phyloP scores from a whole-genome alignment of 164 flowering plant species.

The Magnolia kwangsiensis region DNA sequence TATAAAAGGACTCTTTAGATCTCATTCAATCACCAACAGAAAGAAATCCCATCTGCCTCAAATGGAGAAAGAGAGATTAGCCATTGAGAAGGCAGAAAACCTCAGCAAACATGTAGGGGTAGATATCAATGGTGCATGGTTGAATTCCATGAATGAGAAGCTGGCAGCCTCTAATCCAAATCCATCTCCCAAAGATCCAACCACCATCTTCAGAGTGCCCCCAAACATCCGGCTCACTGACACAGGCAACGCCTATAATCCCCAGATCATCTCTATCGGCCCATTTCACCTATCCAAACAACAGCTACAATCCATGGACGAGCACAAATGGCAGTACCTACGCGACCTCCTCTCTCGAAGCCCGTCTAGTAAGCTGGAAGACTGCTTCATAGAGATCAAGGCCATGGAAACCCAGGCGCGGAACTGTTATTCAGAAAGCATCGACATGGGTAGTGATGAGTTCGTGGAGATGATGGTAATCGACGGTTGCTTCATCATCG shows the following conservation, averaged over 20 bases:
- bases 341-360: constrained; percentile 1
- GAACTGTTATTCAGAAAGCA: not conserved
- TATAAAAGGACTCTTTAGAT: too few relatives aligned
- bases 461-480: not conserved
- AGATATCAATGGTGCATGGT: not conserved
- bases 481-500: constrained; percentile 1
- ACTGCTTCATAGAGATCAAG: not conserved
- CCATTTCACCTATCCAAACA: not conserved
- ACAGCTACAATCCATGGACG: not conserved
- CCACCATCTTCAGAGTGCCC: constrained; percentile 1
- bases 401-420: not conserved
- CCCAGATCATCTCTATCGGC: not conserved
- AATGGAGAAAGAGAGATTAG: too few relatives aligned
- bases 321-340: constrained; percentile 1
- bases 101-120: not conserved
- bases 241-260: not conserved
- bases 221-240: not conserved
- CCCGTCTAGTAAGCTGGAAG: not conserved
- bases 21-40: too few relatives aligned
- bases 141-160: not conserved
- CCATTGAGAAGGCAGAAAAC: too few relatives aligned
- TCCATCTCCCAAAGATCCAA: not conserved
- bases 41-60: too few relatives aligned
- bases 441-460: not conserved
- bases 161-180: not conserved